These are phyloP conservation scores for Daldinia concentrica DNA, from an alignment of 495 filamentous ascomycete genomes.

Conservation along the genomic window DNA sequence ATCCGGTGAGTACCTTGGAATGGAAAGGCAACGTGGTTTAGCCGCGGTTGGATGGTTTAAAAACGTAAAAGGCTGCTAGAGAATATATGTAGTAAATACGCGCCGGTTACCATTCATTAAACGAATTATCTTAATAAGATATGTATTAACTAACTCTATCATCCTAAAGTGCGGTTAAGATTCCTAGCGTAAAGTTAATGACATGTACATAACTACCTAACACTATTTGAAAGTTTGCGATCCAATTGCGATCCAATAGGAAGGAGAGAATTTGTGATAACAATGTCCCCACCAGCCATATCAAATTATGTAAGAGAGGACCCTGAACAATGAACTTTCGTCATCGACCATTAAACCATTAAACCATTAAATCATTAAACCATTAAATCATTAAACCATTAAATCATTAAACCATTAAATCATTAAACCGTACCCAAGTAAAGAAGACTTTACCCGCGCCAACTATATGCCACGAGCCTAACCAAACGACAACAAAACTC, in stretches of 20 bases:
- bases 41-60: background rate
- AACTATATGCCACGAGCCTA: slow-evolving; percentile 20
- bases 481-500: background rate
- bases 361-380: background rate
- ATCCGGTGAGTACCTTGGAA: slow-evolving; percentile 21
- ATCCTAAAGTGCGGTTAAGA: background rate
- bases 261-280: slow-evolving; percentile 15
- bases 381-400: slow-evolving; percentile 5
- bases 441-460: slow-evolving; percentile 23
- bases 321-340: slow-evolving; percentile 37
- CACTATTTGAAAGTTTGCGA: background rate
- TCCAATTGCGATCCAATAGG: background rate
- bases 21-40: slow-evolving; percentile 10
- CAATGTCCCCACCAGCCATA: slow-evolving; percentile 15
- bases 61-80: slow-evolving; percentile 23
- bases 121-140: too few relatives aligned
- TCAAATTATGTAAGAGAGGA: slow-evolving; percentile 20
- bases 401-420: background rate
- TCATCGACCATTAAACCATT: slow-evolving; percentile 35
- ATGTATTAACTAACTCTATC: too few relatives aligned
- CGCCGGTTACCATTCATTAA: slow-evolving; percentile 19
- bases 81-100: background rate
- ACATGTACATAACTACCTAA: too few relatives aligned
- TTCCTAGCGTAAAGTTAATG: background rate
- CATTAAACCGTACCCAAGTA: background rate